Evolutionary conservation across 2,329 filamentous ascomycete genomes (phyloP), one percentile per base, ranked within the genome.

Genomic region (Elsinoe ampelina): DNA sequence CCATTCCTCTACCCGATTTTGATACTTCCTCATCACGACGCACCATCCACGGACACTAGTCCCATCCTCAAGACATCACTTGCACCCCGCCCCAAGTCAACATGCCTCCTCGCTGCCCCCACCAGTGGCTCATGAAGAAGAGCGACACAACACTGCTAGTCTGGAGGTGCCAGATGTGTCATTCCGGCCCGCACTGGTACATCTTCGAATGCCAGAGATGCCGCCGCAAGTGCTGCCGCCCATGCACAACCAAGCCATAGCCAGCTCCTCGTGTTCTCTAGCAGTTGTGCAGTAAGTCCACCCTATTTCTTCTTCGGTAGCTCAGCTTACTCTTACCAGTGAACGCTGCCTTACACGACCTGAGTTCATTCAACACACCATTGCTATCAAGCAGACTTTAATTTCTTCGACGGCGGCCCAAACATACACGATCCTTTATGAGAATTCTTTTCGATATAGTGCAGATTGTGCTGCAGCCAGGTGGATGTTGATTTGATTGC

Each of bases 101-200:
- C 5, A 52, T 52, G 48, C 48, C 48, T 11, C 48, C 48, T 38
- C 32, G 67, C 64, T 78, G 76, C 70, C 66, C 72, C 50, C 76
- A 78, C 64, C 64, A 64, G 36, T 78, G 76, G 71, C 72, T 73
- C 61, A 70, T 76, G 65, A 75, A 77, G 71, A 78, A 78, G 64
- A 76, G 74, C 19, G 74, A 77, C 65, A 77, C 73, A 12, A 76
- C 73, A 3, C 67, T 78, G 60, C 72, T 78, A 58, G 68, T 75
- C 57, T 78, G 76, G 76, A 75, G 76, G 58, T 78, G 76, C 71
- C 75, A 76, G 64, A 65, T 74, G 62, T 78, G 76, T 66, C 75
- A 77, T 62, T 75, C 72, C 1, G 75, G 75, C 3, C 74, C 75
- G 15, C 74, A 77, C 65, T 75, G 72, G 67, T 74, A 69, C 67